phyloP scores from a whole-genome alignment of 345 rosid species.

The Kandelia obovata region DNA sequence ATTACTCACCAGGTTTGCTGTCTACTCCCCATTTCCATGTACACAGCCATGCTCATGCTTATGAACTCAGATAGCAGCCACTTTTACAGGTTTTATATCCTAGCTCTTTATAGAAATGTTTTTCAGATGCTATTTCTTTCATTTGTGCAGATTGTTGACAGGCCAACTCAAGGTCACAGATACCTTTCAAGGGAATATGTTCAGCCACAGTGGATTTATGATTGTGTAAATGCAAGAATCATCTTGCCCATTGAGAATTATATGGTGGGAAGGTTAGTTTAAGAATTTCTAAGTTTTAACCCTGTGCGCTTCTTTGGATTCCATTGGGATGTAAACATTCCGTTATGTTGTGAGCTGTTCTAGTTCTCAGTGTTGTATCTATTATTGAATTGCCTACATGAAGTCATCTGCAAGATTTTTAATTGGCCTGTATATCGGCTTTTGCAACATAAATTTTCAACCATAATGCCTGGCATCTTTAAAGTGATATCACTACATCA shows the following conservation, averaged over 20 bases:
- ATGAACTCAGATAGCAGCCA: neutral
- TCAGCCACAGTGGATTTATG: conserved; percentile 94
- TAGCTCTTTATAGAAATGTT: neutral
- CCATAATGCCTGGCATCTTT: no score
- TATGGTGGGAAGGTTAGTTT: conserved; percentile 70
- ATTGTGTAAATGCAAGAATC: conserved; percentile 72
- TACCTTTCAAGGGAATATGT: conserved; percentile 81
- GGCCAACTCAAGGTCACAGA: conserved; percentile 77
- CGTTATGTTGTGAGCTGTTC: no score
- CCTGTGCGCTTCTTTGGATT: neutral
- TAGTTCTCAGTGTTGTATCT: no score
- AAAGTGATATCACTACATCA: no score
- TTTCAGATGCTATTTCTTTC: conserved; percentile 6
- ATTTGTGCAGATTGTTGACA: conserved; percentile 73
- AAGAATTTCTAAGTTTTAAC: neutral
- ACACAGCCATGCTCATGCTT: neutral
- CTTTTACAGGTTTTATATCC: neutral
- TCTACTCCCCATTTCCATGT: neutral
- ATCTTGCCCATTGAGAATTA: conserved; percentile 69
- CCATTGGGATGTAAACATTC: no score
- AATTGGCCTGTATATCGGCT: no score
- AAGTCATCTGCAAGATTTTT: no score
- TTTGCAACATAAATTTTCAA: no score
- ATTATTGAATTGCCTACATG: no score
- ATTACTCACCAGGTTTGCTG: conserved; percentile 83